Base-by-base conservation (phyloP, 192 early-diverging fungal species). In the Backusella tarrabulga region DNA sequence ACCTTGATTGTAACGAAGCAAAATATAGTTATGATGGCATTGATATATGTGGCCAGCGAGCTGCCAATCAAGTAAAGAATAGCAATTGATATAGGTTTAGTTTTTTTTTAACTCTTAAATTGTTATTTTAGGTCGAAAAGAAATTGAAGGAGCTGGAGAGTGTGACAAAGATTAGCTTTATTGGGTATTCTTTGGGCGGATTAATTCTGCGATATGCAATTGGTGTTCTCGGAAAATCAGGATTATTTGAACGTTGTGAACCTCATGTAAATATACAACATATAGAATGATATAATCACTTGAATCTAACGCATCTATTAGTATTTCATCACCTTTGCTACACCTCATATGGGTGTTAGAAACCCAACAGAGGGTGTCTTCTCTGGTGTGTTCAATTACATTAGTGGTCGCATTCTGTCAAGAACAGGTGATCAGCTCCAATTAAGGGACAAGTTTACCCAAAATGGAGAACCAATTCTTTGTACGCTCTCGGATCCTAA, bases 111-210 rank as follows among this genome's bases (percentile, higher is more conserved):
- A 50, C 46, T 6, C 44, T 42, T 50, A 50, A 50, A 50, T 50
- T 71, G 21, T 50, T 44, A 73, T 35, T 77, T n/a, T 82, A 87
- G 32, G 54, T 86, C 4, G 68, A 84, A n/a, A 69, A 77, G 15
- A 63, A 81, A 19, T 74, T 79, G 69, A 73, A 85, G 1, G 80
- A 87, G 17, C 67, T 34, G 8, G 46, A 77, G 26, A 50, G 44
- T 29, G 75, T 76, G 12, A 78, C 44, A 29, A 71, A 77, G 19
- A 40, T 89, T 40, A 84, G 84, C 4, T 75, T 84, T 19, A 54
- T 90, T 26, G 89, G 89, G 32, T 90, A 90, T 54, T 90, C 89
- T 1, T 76, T 90, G 3, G 89, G 89, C 63, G 89, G 89, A 11
- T 40, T 90, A 17, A 87, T 90, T 32, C 72, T 76, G 21, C 84